Base-by-base conservation (phyloP, 164 flowering plant species). In the Paratinospora sagittata region DNA sequence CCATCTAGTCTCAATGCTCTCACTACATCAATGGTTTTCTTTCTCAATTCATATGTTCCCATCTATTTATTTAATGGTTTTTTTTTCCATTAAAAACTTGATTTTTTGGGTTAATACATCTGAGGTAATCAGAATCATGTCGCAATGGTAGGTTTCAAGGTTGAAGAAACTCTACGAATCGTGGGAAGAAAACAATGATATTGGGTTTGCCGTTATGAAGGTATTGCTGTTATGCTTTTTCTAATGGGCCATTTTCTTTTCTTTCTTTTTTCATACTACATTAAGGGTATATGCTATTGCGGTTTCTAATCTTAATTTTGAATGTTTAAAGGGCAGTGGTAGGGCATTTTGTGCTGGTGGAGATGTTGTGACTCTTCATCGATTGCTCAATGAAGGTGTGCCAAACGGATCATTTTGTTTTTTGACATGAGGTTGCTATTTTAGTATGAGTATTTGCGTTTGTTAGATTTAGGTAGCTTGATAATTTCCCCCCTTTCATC, bases 101-200 rank as follows among this genome's bases (percentile, higher is more conserved):
- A 65, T 8, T 43, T 27, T 66, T 55, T 67, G 36, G 36, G 39
- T 24, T 34, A 23, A 43, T 68, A 16, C 21, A 34, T 27, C 5
- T 14, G 21, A 8, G 41, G 52, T 21, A 58, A 7, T 60, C 24
- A 12, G 24, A 24, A 21, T 21, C 14, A 8, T 49, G 45, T 47
- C n/a, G 58, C 34, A n/a, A 6, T 12, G 66, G 19, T 58, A 93
- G 98, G 88, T 72, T 8, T 89, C 77, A 67, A 79, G 94, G 74
- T 81, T 92, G 71, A 87, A 81, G 74, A 92, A 85, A 66, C 78
- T 93, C 52, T 91, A 91, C 73, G 91, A 86, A 74, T 89, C 97
- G 27, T 93, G 98, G 98, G 97, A 93, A 77, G 97, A 91, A 21
- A 93, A 91, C 74, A 73, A 87, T 17, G 87, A 85, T 78, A 81